Conservation (phyloP, 805 yeast genomes). For the Pichia paraexigua region DNA sequence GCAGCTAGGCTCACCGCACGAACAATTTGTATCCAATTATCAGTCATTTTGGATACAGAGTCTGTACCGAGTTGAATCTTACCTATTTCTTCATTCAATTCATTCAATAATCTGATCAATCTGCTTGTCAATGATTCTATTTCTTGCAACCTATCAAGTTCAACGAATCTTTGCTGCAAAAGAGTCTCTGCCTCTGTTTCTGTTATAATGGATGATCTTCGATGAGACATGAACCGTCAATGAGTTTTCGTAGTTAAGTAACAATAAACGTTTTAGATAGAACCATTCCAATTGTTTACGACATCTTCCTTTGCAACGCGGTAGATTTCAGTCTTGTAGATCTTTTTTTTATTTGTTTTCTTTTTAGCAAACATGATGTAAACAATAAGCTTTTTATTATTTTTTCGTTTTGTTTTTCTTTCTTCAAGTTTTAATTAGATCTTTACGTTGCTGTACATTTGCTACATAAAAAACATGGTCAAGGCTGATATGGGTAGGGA, state of each 20-base stretch:
- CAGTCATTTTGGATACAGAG: conserved; percentile 48
- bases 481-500: not conserved
- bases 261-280: not conserved
- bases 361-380: not conserved
- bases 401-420: not conserved
- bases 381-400: not conserved
- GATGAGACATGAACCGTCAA: not conserved
- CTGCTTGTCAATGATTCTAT: conserved; percentile 38
- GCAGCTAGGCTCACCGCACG: conserved; percentile 56
- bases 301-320: not conserved
- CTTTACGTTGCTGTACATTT: not conserved
- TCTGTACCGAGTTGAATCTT: conserved; percentile 50
- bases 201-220: conserved; percentile 11
- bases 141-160: conserved; percentile 41
- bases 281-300: not conserved
- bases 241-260: not conserved
- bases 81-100: conserved; percentile 40
- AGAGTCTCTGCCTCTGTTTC: conserved; percentile 17
- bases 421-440: not conserved
- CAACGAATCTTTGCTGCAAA: conserved; percentile 29
- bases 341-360: not conserved
- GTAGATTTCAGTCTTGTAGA: not conserved
- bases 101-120: conserved; percentile 40
- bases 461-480: not conserved
- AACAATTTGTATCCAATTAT: conserved; percentile 59